Conservation (phyloP, 495 filamentous ascomycete species). For the Chaetomium tenue region DNA sequence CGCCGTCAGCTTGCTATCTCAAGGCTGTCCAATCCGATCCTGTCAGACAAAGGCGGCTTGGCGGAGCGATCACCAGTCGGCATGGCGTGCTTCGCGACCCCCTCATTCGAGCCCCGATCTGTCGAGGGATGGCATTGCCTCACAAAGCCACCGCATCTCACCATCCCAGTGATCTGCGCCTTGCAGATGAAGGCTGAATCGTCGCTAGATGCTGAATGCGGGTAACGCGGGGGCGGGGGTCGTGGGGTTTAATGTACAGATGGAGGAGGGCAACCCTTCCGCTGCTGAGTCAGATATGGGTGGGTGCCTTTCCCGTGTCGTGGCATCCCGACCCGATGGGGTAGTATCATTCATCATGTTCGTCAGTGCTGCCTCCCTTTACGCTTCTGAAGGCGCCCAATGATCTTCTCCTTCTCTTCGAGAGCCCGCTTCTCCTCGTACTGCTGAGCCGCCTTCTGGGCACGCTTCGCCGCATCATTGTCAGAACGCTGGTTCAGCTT, state of each 20-base stretch:
- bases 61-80: background rate
- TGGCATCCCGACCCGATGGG: slow-evolving; percentile 5
- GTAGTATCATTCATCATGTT: slow-evolving; percentile 3
- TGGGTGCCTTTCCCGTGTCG: slow-evolving; percentile 2
- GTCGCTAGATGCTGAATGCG: background rate
- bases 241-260: slow-evolving; percentile 11
- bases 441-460: slow-evolving; percentile 37
- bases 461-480: slow-evolving; percentile 21
- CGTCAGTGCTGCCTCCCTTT: slow-evolving; percentile 18
- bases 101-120: background rate
- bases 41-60: slow-evolving; percentile 3
- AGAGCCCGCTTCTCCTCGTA: slow-evolving; percentile 49
- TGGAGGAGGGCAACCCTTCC: background rate
- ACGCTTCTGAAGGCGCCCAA: slow-evolving; percentile 34
- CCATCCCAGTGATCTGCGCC: slow-evolving; percentile 21
- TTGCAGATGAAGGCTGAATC: background rate
- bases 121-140: slow-evolving; percentile 20
- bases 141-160: slow-evolving; percentile 30
- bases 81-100: slow-evolving; percentile 15
- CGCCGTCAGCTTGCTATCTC: background rate
- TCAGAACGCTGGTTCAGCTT: slow-evolving; percentile 36
- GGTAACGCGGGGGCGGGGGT: background rate
- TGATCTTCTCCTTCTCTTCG: slow-evolving; percentile 44
- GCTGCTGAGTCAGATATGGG: slow-evolving; percentile 1
- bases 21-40: background rate